Conservation (phyloP, 148 eudicot genomes). For the Heliamphora exappendiculata region DNA sequence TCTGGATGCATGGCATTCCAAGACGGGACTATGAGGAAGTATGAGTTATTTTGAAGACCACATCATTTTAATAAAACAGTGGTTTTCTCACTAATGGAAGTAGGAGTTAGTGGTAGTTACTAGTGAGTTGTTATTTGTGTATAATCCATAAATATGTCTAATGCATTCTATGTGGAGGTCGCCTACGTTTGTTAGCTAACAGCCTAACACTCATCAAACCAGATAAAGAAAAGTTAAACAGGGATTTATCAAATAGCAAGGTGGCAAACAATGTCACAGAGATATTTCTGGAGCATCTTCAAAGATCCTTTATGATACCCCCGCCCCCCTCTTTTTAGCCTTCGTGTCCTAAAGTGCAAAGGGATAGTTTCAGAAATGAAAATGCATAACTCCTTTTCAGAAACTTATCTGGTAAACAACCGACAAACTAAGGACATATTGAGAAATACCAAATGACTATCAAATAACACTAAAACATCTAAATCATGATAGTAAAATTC, state of each 20-base stretch:
- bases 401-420: background rate
- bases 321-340: background rate
- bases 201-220: too few species aligned
- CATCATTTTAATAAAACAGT: too few species aligned
- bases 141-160: background rate
- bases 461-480: background rate
- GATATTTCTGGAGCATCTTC: background rate
- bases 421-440: background rate
- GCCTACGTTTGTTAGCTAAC: too few species aligned
- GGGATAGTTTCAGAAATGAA: background rate
- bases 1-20: too few species aligned
- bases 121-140: too few species aligned
- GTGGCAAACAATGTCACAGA: background rate
- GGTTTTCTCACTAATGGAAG: too few species aligned
- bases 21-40: too few species aligned
- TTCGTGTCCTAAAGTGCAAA: slow-evolving; percentile 5
- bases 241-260: background rate
- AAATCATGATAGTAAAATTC: background rate
- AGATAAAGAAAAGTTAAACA: background rate
- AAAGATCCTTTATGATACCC: background rate
- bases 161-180: too few species aligned
- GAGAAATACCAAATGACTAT: background rate
- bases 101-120: too few species aligned
- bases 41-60: too few species aligned
- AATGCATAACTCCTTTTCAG: background rate